A percentile compares a stretch with the other conserved stretches of the same genome.
These are phyloP conservation scores for Plenodomus biglobosus DNA, from an alignment of 2,329 filamentous ascomycete genomes.

Conservation along the genomic window DNA sequence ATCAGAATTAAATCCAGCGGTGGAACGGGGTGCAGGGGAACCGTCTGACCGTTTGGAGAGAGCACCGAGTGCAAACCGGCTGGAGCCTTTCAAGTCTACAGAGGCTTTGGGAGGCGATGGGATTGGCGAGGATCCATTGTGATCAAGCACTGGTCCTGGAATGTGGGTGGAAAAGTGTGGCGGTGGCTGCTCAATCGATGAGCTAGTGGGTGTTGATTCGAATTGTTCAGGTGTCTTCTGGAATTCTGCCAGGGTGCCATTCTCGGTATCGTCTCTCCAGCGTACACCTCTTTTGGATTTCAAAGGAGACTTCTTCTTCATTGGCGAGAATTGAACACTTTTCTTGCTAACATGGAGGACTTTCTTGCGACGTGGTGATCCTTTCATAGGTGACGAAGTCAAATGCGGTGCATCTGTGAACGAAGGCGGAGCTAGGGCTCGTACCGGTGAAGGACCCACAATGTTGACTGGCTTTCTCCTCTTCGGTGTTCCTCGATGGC, in stretches of 20 bases:
- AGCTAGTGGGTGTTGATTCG: slow-evolving; percentile 59
- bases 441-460: slow-evolving; percentile 52
- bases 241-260: slow-evolving; percentile 84
- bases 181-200: slow-evolving; percentile 55
- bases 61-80: slow-evolving; percentile 87
- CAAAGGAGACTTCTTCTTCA: slow-evolving; percentile 69
- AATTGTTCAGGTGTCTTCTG: slow-evolving; percentile 82
- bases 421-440: slow-evolving; percentile 39
- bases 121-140: slow-evolving; percentile 57
- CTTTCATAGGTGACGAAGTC: slow-evolving; percentile 68
- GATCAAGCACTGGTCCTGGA: slow-evolving; percentile 24
- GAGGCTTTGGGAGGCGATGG: slow-evolving; percentile 60
- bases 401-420: slow-evolving; percentile 43
- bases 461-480: slow-evolving; percentile 58
- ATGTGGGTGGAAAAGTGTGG: slow-evolving; percentile 53
- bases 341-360: slow-evolving; percentile 61
- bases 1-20: slow-evolving; percentile 62
- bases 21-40: slow-evolving; percentile 62
- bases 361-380: slow-evolving; percentile 80
- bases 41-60: slow-evolving; percentile 66
- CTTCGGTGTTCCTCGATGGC: slow-evolving; percentile 74
- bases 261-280: slow-evolving; percentile 89
- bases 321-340: slow-evolving; percentile 76
- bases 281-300: slow-evolving; percentile 74
- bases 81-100: slow-evolving; percentile 62